phyloP scores from a whole-genome alignment of 805 yeast species.

The Citeromyces matritensis region DNA sequence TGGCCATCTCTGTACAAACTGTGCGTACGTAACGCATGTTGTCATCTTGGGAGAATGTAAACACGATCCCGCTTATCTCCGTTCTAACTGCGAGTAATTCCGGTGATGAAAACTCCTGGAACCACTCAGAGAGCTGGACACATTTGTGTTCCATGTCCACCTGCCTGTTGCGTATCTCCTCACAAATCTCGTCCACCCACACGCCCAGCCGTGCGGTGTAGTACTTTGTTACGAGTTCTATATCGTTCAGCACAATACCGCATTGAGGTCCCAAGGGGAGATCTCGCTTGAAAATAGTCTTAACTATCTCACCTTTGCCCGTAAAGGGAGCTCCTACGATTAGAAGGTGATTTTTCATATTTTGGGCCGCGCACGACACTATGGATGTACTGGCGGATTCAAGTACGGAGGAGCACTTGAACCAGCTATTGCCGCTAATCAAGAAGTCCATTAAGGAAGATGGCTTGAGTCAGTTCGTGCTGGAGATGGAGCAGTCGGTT shows the following conservation, averaged over 20 bases:
- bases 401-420: conserved; percentile 50
- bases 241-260: conserved; percentile 11
- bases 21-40: conserved; percentile 3
- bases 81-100: conserved; percentile 28
- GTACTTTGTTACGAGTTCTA: conserved; percentile 10
- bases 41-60: conserved; percentile 18
- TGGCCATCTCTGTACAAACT: too few species aligned
- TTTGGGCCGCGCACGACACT: too few species aligned
- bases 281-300: conserved; percentile 9
- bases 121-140: conserved; percentile 18
- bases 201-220: conserved; percentile 11
- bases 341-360: conserved; percentile 21
- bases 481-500: conserved; percentile 40
- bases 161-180: conserved; percentile 10
- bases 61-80: conserved; percentile 26
- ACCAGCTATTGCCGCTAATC: conserved; percentile 66
- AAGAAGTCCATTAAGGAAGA: conserved; percentile 42
- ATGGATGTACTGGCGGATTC: too few species aligned
- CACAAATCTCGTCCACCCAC: conserved; percentile 13
- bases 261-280: conserved; percentile 10
- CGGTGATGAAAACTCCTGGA: conserved; percentile 17
- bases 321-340: conserved; percentile 26
- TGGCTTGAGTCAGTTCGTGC: conserved; percentile 40
- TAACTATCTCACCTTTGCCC: conserved; percentile 18
- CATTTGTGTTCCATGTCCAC: conserved; percentile 4